Evolutionary conservation across 108 stramenopile species (phyloP), one percentile per base, ranked within the genome.

Genomic region (Cyclotella cryptica): DNA sequence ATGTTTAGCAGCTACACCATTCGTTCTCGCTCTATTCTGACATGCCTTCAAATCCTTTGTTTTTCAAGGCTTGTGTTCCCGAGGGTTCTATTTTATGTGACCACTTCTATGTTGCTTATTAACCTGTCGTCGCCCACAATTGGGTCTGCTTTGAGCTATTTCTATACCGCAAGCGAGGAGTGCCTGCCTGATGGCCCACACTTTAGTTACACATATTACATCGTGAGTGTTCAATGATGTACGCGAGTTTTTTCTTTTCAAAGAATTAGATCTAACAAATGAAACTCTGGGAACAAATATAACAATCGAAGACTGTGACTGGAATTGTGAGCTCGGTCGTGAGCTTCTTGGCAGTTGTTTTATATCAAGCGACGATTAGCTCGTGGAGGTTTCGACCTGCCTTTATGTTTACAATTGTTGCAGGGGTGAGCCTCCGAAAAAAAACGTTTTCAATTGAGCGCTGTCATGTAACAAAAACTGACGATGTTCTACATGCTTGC

Each of bases 181-280:
- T 83, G 77, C 55, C 35, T 83, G n/a, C 65, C 77, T 39, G 75
- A 75, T 71, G 83, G 82, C 1, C 83, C 83, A 0, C 54, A 84
- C 27, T 84, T 84, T 49, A 55, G 66, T 54, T 84, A 84, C 73
- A 84, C 83, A 3, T 84, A 75, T 49, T 84, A 79, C 52, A 84
- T 84, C 28, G 55, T 27, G 26, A 58, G 55, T 58, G 22, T 21
- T 1, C 55, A 27, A 3, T 26, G 12, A 26, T 58, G 4, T 35
- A 6, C 6, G 35, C 6, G 35, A 2, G 2, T 35, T 3, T 58
- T 24, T 21, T 58, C 22, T 27, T 26, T 1, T 27, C 1, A 21
- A 58, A 14, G 24, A 58, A 3, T 21, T 2, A 27, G 10, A n/a
- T n/a, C n/a, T n/a, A n/a, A n/a, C n/a, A n/a, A n/a, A n/a, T n/a